phyloP scores from a whole-genome alignment of 129 eudicot species.

The Sambucus nigra region DNA sequence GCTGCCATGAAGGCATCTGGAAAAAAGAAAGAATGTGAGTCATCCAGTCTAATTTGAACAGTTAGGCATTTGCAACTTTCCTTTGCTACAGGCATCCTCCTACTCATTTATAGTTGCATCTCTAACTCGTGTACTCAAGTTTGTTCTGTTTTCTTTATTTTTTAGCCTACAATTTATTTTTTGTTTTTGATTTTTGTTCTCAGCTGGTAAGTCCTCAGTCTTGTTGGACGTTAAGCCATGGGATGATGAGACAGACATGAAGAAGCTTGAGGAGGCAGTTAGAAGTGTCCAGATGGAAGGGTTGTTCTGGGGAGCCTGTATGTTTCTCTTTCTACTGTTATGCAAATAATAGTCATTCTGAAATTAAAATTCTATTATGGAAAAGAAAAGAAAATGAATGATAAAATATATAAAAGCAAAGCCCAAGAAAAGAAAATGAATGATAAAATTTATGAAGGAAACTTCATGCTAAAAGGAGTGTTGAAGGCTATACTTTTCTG shows the following conservation, averaged over 20 bases:
- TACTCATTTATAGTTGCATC: too few relatives aligned
- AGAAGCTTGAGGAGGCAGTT: conserved; percentile 80
- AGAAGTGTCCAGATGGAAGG: conserved; percentile 73
- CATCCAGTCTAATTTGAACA: too few relatives aligned
- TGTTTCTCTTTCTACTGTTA: conserved; percentile 10
- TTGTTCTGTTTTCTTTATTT: neutral
- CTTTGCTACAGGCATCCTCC: neutral
- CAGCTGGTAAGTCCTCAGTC: conserved; percentile 82
- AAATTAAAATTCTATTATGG: neutral
- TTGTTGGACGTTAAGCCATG: conserved; percentile 81
- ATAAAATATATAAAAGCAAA: too few relatives aligned
- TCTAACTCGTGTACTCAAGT: neutral
- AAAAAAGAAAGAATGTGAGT: conserved; percentile 92
- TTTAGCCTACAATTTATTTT: neutral
- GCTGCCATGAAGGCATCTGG: conserved; percentile 73
- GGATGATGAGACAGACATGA: conserved; percentile 94
- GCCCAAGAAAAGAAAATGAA: too few relatives aligned
- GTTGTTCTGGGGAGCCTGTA: conserved; percentile 81
- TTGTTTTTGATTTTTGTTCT: neutral
- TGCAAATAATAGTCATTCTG: neutral
- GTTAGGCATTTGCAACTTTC: too few relatives aligned
- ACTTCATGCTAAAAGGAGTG: too few relatives aligned
- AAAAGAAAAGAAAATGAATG: neutral
- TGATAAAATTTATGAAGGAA: too few relatives aligned
- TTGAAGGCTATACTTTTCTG: too few relatives aligned